These are phyloP conservation scores for Cladobotryum mycophilum DNA, from an alignment of 2,329 filamentous ascomycete genomes.

Conservation along the genomic window DNA sequence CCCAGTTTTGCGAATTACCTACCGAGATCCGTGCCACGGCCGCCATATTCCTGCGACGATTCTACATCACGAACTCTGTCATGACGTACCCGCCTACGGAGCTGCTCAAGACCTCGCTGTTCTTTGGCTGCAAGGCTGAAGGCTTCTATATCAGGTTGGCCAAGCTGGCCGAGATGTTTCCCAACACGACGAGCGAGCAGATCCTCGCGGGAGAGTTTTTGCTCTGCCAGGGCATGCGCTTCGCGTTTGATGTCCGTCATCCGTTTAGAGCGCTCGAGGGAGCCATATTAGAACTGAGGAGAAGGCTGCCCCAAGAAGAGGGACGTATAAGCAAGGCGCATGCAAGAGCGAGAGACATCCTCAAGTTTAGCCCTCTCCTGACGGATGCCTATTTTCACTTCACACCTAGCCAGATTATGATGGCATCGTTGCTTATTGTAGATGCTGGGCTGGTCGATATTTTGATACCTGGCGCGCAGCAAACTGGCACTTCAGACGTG, in stretches of 20 bases:
- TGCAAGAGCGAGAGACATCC: constrained; percentile 61
- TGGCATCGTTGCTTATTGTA: constrained; percentile 70
- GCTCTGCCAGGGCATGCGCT: constrained; percentile 84
- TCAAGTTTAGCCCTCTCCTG: constrained; percentile 74
- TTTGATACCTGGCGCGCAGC: constrained; percentile 33
- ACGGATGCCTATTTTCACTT: constrained; percentile 98
- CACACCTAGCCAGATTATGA: constrained; percentile 88
- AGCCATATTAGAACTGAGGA: constrained; percentile 72
- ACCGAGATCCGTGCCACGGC: constrained; percentile 59
- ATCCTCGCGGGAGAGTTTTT: constrained; percentile 89
- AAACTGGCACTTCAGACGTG: constrained; percentile 15
- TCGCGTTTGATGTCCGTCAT: constrained; percentile 88
- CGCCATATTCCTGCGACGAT: constrained; percentile 83
- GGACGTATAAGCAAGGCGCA: constrained; percentile 56
- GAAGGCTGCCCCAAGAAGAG: constrained; percentile 56
- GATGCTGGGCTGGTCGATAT: constrained; percentile 57
- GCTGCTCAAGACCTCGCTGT: constrained; percentile 83
- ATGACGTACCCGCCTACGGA: constrained; percentile 94
- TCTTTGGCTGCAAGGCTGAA: constrained; percentile 90
- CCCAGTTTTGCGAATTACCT: constrained; percentile 45
- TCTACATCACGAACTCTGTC: constrained; percentile 91
- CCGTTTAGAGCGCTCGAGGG: constrained; percentile 85
- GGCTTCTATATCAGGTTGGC: constrained; percentile 64
- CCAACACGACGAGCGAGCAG: constrained; percentile 67
- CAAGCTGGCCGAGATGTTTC: constrained; percentile 63